Evolutionary conservation across 805 yeast genomes (phyloP).

Genomic region (Metahyphopichia silvanorum): DNA sequence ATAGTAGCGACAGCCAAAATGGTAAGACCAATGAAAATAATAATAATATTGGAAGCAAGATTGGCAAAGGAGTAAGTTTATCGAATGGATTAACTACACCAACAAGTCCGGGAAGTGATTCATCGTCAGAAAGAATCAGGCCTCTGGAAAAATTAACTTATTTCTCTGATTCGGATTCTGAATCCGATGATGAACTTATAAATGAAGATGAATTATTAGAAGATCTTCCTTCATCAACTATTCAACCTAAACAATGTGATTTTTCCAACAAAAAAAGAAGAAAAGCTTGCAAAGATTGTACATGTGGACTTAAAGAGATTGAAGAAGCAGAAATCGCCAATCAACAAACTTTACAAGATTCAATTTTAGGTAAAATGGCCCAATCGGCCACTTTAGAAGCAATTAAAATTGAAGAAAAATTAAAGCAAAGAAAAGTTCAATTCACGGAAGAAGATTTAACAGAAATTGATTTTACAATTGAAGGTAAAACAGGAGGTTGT

Average conservation of each 20-base stretch:
- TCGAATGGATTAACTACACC: conserved; percentile 42
- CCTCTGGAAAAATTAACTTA: conserved; percentile 49
- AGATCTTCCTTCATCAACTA: conserved; percentile 32
- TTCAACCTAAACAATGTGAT: conserved; percentile 60
- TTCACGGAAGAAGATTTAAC: conserved; percentile 69
- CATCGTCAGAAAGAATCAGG: conserved; percentile 41
- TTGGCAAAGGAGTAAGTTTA: no score
- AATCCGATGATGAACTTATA: conserved; percentile 30
- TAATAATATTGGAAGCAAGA: not conserved
- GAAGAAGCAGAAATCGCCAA: conserved; percentile 63
- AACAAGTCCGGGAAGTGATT: conserved; percentile 38
- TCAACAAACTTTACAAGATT: conserved; percentile 42
- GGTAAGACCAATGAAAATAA: not conserved
- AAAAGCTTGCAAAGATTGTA: conserved; percentile 97
- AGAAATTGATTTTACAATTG: conserved; percentile 93
- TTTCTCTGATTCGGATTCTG: conserved; percentile 50
- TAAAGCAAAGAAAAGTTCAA: conserved; percentile 39
- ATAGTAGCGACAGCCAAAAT: not conserved
- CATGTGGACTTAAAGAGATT: conserved; percentile 90
- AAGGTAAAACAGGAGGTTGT: conserved; percentile 96
- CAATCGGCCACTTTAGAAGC: conserved; percentile 53
- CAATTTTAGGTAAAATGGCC: conserved; percentile 46
- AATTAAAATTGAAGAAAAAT: conserved; percentile 48
- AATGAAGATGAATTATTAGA: conserved; percentile 40
- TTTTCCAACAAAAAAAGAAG: conserved; percentile 57